These are phyloP conservation scores for Coccomyxa sp. DNA, from an alignment of 139 green algal species.

Conservation along the genomic window DNA sequence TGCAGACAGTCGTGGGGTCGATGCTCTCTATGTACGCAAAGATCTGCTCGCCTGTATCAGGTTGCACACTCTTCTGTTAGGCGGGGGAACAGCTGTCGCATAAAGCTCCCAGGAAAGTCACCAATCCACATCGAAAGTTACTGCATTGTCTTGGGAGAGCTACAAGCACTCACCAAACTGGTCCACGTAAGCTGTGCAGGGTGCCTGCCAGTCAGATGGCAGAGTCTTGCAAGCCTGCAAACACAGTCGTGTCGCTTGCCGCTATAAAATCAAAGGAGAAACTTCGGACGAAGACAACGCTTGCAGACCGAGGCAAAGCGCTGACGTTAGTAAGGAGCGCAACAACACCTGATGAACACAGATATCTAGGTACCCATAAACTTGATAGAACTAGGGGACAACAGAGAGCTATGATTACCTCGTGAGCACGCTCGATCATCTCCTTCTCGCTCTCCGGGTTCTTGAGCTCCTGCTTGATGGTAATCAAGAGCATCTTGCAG, in stretches of 20 bases:
- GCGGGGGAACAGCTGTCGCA: background rate
- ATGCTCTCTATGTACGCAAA: background rate
- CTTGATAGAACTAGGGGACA: too few species aligned
- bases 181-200: background rate
- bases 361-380: too few species aligned
- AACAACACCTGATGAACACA: too few species aligned
- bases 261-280: background rate
- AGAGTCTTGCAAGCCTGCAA: background rate
- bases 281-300: too few species aligned
- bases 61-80: background rate
- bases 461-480: conserved; percentile 29
- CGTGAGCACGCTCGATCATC: background rate
- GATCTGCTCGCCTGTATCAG: background rate
- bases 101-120: too few species aligned
- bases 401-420: background rate
- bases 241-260: background rate
- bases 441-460: conserved; percentile 20
- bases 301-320: too few species aligned
- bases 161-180: conserved; percentile 3
- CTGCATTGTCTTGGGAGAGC: background rate
- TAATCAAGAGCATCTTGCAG: conserved; percentile 17
- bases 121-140: too few species aligned
- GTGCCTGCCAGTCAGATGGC: background rate
- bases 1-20: conserved; percentile 2
- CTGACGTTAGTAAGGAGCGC: too few species aligned